Conservation (phyloP, 1,284 basidiomycete genomes). For the Kalmanozyma brasiliensis region DNA sequence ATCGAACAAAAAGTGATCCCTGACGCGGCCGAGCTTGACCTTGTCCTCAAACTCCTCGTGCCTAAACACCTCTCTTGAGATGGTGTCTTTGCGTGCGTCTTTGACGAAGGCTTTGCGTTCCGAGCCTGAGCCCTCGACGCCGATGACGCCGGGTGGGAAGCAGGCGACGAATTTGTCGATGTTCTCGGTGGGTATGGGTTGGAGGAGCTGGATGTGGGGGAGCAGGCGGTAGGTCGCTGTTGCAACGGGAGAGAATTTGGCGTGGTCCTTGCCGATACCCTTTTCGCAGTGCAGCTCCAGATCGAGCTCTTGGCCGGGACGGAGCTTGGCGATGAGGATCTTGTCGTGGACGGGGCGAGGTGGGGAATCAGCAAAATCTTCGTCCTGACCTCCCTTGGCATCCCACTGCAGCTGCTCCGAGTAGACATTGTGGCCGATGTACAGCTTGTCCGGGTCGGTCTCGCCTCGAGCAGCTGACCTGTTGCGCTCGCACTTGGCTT, state of each 20-base stretch:
- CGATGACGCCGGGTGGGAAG: conserved; percentile 90
- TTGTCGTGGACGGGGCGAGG: conserved; percentile 82
- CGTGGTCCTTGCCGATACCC: conserved; percentile 94
- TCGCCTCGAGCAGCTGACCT: conserved; percentile 71
- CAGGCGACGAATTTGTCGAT: conserved; percentile 83
- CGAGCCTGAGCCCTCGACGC: conserved; percentile 73
- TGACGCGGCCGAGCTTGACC: conserved; percentile 84
- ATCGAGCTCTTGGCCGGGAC: conserved; percentile 85
- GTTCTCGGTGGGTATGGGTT: conserved; percentile 75
- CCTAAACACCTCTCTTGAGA: conserved; percentile 90
- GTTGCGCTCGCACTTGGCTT: conserved; percentile 78
- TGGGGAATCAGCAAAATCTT: conserved; percentile 69
- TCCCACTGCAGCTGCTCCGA: conserved; percentile 84
- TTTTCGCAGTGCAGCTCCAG: conserved; percentile 93
- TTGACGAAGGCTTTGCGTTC: conserved; percentile 75
- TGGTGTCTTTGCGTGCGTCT: conserved; percentile 83
- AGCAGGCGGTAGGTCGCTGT: conserved; percentile 86
- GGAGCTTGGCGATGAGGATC: conserved; percentile 91
- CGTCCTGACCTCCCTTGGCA: conserved; percentile 84
- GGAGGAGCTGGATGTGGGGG: conserved; percentile 82
- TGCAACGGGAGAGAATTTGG: conserved; percentile 92
- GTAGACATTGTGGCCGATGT: conserved; percentile 71
- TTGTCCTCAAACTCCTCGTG: conserved; percentile 89
- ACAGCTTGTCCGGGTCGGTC: conserved; percentile 59
- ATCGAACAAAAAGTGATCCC: conserved; percentile 93